Base-by-base conservation (phyloP, 2,329 filamentous ascomycete genomes). In the Xylaria sp. region DNA sequence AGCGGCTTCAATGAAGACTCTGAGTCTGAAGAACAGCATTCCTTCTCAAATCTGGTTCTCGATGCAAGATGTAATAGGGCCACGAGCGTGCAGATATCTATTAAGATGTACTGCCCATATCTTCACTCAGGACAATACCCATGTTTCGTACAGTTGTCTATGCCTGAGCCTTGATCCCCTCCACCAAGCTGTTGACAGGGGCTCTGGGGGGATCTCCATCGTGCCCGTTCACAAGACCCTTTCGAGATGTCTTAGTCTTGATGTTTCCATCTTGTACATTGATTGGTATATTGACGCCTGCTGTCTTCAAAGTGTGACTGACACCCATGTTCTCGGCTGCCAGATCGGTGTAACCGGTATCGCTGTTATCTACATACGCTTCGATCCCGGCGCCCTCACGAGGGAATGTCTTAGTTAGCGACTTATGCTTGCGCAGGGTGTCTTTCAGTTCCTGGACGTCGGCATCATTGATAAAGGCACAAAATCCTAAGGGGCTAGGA, bases 381-480 rank as follows among this genome's bases (percentile, higher is more conserved):
- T 92, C 90, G 0, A 92, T 67, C 29, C 90, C 90, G 49, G 84
- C 87, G 25, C 90, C 90, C 38, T 86, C 77, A 2, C 90, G 84
- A 3, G 90, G 87, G 71, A 87, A 92, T 22, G 81, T 79, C 75
- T 87, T 86, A 81, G 89, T 87, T 7, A 90, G 69, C 59, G 85
- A 78, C 81, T 92, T 92, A 80, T 92, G 90, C 75, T 81, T 81
- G 53, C 81, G 80, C 15, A 92, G 80, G 1, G 88, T 89, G 4
- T 78, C 78, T 66, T 85, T 84, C 82, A 92, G 86, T 71, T 92
- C 89, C 15, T 89, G 82, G 29, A 82, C 79, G 1, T 84, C 81
- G 1, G 91, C 86, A 47, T 92, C 89, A 73, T 92, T 92, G 61
- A 92, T 73, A 80, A 93, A 92, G 2, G 84, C 82, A 73, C 90